Evolutionary conservation across 495 filamentous ascomycete species (phyloP).

Genomic region (Penicillium crystallinum): DNA sequence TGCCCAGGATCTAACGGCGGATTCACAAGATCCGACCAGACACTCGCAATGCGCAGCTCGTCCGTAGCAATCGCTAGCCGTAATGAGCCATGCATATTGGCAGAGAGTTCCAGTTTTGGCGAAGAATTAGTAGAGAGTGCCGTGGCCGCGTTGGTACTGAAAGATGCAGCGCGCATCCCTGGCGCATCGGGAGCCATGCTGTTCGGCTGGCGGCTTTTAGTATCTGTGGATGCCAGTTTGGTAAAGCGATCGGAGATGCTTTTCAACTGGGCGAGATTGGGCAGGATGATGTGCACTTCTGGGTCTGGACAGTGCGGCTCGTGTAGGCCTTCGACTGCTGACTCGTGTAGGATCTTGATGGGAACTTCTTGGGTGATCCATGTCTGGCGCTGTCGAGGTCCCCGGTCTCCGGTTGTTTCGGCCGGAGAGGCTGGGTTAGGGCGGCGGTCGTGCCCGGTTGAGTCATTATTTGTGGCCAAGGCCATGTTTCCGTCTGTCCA

Average conservation of each 20-base stretch:
- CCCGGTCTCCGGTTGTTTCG: conserved; percentile 45
- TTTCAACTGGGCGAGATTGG: conserved; percentile 77
- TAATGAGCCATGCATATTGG: conserved; percentile 88
- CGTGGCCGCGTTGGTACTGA: conserved; percentile 7
- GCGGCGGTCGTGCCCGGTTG: conserved; percentile 2
- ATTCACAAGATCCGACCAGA: conserved; percentile 78
- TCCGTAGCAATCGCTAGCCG: conserved; percentile 72
- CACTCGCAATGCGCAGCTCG: conserved; percentile 69
- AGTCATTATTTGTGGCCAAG: conserved; percentile 35
- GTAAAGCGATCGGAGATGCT: conserved; percentile 91
- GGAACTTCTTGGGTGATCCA: conserved; percentile 94
- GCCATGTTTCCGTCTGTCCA: conserved; percentile 44
- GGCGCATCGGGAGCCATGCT: conserved; percentile 13
- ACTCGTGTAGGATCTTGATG: conserved; percentile 77
- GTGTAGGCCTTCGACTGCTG: conserved; percentile 75
- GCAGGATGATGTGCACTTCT: conserved; percentile 89
- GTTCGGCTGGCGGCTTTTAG: conserved; percentile 15
- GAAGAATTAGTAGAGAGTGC: conserved; percentile 22
- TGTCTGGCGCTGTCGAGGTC: conserved; percentile 64
- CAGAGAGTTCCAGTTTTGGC: conserved; percentile 73
- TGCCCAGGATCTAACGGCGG: conserved; percentile 74
- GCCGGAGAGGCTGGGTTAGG: conserved; percentile 4
- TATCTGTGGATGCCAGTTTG: conserved; percentile 54
- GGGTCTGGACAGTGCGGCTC: conserved; percentile 88
- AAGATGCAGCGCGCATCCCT: background rate